Conservation (phyloP, 108 stramenopile species). For the Skeletonema grethae region DNA sequence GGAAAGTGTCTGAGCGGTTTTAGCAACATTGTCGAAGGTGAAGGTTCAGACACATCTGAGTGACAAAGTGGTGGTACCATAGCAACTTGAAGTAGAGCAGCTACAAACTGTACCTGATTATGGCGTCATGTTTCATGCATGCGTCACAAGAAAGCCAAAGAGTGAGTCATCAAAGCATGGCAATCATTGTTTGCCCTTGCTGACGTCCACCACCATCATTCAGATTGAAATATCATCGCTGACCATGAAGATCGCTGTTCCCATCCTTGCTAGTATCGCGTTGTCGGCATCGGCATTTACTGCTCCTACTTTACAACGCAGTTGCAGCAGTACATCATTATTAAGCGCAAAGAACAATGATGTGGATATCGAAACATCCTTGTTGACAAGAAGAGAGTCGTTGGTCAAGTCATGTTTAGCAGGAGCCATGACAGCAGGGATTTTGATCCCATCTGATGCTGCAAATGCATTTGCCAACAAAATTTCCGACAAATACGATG, state of each 20-base stretch:
- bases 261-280: background rate
- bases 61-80: too few species aligned
- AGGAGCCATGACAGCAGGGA: slow-evolving; percentile 1
- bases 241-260: background rate
- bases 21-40: too few species aligned
- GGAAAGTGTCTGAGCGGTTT: too few species aligned
- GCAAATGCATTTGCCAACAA: slow-evolving; percentile 80
- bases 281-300: background rate
- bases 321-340: background rate
- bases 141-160: too few species aligned
- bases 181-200: too few species aligned
- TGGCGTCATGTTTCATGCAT: too few species aligned
- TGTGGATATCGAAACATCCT: background rate
- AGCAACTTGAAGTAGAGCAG: too few species aligned
- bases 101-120: too few species aligned
- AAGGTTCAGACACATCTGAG: too few species aligned
- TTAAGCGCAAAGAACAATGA: background rate
- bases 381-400: slow-evolving; percentile 26
- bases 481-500: slow-evolving; percentile 78
- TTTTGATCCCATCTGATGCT: slow-evolving; percentile 9
- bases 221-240: too few species aligned
- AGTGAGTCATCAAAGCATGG: too few species aligned
- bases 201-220: too few species aligned
- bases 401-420: slow-evolving; percentile 12
- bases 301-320: background rate